Conservation (phyloP, 2,329 filamentous ascomycete genomes). For the Phyllosticta citriasiana region DNA sequence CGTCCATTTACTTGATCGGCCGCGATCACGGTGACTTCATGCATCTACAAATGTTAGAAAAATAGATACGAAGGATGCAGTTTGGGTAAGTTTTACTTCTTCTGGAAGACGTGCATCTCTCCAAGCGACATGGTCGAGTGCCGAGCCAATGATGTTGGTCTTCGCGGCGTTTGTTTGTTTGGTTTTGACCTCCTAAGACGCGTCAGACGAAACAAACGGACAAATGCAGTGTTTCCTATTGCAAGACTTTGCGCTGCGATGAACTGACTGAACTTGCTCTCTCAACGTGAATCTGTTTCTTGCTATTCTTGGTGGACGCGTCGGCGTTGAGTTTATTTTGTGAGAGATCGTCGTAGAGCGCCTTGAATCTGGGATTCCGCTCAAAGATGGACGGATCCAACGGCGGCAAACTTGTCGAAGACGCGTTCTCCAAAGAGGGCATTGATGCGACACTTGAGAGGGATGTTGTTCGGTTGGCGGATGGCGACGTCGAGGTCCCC, state of each 20-base stretch:
- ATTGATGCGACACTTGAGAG: neutral
- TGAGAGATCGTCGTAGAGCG: constrained; percentile 35
- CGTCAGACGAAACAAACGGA: neutral
- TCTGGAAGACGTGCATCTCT: constrained; percentile 27
- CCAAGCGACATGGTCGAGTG: constrained; percentile 26
- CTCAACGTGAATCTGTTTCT: constrained; percentile 32
- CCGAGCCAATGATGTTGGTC: constrained; percentile 24
- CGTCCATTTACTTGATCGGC: constrained; percentile 30
- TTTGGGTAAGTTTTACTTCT: constrained; percentile 20
- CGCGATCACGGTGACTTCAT: constrained; percentile 33
- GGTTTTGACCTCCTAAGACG: constrained; percentile 26
- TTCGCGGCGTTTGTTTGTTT: constrained; percentile 24
- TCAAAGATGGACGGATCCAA: constrained; percentile 27
- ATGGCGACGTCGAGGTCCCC: neutral
- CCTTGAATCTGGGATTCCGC: constrained; percentile 35
- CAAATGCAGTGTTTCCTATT: neutral
- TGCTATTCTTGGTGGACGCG: constrained; percentile 34
- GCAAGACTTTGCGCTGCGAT: neutral
- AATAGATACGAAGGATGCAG: neutral
- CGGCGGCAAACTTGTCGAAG: constrained; percentile 31
- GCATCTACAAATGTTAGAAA: constrained; percentile 10
- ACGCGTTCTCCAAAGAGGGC: neutral
- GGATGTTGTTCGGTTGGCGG: neutral
- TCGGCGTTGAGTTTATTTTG: constrained; percentile 33
- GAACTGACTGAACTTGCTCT: constrained; percentile 28